phyloP scores from a whole-genome alignment of 345 rosid species.

The Triadica sebifera region DNA sequence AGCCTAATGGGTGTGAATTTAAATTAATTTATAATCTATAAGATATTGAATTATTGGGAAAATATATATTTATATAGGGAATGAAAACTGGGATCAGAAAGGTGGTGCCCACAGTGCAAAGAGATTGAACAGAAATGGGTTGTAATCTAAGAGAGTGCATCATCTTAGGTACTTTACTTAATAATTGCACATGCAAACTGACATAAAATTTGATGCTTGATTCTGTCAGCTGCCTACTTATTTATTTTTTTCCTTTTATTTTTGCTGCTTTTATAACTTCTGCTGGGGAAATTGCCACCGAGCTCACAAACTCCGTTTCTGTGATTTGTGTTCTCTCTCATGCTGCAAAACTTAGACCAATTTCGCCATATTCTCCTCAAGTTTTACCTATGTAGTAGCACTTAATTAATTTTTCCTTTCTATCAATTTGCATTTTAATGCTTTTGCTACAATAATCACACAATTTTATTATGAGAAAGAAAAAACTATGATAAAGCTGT shows the following conservation, averaged over 20 bases:
- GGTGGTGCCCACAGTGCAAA: conserved; percentile 13
- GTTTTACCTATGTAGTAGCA: too few relatives aligned
- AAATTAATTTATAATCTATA: too few relatives aligned
- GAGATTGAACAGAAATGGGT: background rate
- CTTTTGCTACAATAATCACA: too few relatives aligned
- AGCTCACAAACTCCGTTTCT: background rate
- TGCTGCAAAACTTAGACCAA: background rate
- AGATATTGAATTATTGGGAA: too few relatives aligned
- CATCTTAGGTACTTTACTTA: conserved; percentile 12
- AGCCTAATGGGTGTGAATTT: too few relatives aligned
- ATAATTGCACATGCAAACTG: conserved; percentile 39
- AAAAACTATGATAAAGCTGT: too few relatives aligned
- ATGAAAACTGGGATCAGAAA: conserved; percentile 1
- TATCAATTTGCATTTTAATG: too few relatives aligned
- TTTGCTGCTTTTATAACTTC: background rate
- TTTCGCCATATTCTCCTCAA: too few relatives aligned
- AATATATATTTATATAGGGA: too few relatives aligned
- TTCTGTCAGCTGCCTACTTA: background rate
- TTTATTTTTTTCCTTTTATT: background rate
- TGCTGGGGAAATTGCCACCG: background rate
- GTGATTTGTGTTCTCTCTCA: background rate
- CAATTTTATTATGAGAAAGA: too few relatives aligned
- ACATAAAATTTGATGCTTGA: conserved; percentile 15
- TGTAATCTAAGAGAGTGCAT: conserved; percentile 7
- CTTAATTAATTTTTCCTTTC: too few relatives aligned